Conservation (phyloP, 2,329 filamentous ascomycete species). For the Xylaria sp. region DNA sequence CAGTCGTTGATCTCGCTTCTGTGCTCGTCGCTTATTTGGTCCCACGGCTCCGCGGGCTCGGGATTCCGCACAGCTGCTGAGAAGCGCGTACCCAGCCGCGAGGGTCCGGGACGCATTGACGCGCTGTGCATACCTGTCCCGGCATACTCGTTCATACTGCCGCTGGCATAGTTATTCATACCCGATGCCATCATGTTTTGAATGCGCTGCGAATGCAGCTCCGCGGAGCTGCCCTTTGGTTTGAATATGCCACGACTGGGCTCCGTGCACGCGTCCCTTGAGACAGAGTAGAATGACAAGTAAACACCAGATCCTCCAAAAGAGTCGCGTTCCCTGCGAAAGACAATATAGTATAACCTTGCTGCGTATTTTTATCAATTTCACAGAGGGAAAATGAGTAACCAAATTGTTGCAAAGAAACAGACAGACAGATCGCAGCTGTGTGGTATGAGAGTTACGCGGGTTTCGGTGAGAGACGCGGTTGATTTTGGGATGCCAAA, state of each 20-base stretch:
- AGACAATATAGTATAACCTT: conserved; percentile 11
- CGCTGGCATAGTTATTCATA: conserved; percentile 49
- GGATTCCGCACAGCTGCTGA: conserved; percentile 46
- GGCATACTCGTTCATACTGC: conserved; percentile 47
- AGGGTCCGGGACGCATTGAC: conserved; percentile 45
- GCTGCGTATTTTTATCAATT: conserved; percentile 3
- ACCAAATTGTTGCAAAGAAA: background rate
- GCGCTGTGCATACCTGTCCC: conserved; percentile 43
- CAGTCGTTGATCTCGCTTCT: conserved; percentile 93
- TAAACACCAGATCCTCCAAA: background rate
- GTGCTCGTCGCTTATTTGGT: conserved; percentile 82
- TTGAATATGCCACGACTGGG: background rate
- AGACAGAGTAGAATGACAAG: background rate
- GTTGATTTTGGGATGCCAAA: conserved; percentile 6
- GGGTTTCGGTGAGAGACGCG: background rate
- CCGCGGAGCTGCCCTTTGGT: conserved; percentile 2
- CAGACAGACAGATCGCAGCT: background rate
- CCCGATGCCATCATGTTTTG: conserved; percentile 37
- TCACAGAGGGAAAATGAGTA: background rate
- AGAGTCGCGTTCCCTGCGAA: background rate
- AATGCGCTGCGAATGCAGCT: conserved; percentile 9
- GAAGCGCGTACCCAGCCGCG: conserved; percentile 46
- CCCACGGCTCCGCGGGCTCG: conserved; percentile 47
- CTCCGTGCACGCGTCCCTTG: background rate
- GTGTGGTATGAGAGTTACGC: conserved; percentile 8